Evolutionary conservation across 2,329 filamentous ascomycete species (phyloP).

Genomic region (Curvularia sp.): DNA sequence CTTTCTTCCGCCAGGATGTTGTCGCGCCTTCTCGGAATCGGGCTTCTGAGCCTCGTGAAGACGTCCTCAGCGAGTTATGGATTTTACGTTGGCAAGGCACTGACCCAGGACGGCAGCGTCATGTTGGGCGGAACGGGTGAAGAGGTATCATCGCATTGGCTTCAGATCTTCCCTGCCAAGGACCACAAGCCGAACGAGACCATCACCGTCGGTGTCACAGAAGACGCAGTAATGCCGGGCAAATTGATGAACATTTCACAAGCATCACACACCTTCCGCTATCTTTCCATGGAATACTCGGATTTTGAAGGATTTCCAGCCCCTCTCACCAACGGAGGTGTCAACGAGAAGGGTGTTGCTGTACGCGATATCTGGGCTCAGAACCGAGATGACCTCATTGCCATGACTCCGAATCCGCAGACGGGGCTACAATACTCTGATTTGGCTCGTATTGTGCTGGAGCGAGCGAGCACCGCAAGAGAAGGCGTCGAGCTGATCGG

Average conservation of each 20-base stretch:
- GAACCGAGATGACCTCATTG: conserved; percentile 50
- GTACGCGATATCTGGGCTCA: conserved; percentile 54
- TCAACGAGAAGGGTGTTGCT: conserved; percentile 53
- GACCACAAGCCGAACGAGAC: conserved; percentile 53
- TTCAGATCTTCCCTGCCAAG: conserved; percentile 54
- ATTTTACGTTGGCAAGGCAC: conserved; percentile 57
- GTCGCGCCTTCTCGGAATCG: conserved; percentile 6
- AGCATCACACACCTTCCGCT: conserved; percentile 44
- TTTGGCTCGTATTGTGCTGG: conserved; percentile 51
- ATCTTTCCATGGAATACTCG: conserved; percentile 49
- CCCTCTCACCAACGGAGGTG: conserved; percentile 54
- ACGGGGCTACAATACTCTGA: conserved; percentile 53
- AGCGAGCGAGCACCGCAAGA: conserved; percentile 51
- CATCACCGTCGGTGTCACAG: conserved; percentile 53
- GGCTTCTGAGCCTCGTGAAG: conserved; percentile 19
- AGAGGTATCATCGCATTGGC: conserved; percentile 58
- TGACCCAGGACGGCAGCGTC: conserved; percentile 54
- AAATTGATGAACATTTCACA: conserved; percentile 45
- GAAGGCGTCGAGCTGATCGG: conserved; percentile 55
- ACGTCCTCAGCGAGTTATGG: conserved; percentile 53
- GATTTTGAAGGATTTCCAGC: conserved; percentile 55
- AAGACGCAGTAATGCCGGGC: conserved; percentile 50
- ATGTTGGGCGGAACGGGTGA: conserved; percentile 58
- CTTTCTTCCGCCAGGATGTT: conserved; percentile 10
- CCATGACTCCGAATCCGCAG: conserved; percentile 53